Evolutionary conservation across 2,329 filamentous ascomycete genomes (phyloP).

Genomic region (Cytospora leucostoma): DNA sequence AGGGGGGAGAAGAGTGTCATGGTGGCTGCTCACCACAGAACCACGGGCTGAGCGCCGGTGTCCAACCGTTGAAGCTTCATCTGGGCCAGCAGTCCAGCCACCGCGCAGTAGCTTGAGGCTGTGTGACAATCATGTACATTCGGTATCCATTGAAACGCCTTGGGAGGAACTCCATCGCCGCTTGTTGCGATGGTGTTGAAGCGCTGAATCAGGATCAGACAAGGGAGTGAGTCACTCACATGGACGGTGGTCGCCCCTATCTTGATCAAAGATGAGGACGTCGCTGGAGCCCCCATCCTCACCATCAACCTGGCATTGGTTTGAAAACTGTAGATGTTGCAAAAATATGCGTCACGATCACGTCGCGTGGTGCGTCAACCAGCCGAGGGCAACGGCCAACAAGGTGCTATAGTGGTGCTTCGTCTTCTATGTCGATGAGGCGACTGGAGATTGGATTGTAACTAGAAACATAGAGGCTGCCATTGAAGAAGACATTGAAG

Average conservation of each 20-base stretch:
- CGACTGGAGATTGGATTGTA: not conserved
- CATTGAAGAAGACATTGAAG: too few species aligned
- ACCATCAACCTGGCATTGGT: too few species aligned
- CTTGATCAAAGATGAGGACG: not conserved
- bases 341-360: too few species aligned
- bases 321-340: too few species aligned
- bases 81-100: not conserved
- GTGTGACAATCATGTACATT: not conserved
- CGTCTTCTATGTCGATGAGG: too few species aligned
- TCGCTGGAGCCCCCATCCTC: not conserved
- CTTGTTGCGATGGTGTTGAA: not conserved
- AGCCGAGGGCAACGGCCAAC: too few species aligned
- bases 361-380: too few species aligned
- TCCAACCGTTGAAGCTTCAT: not conserved
- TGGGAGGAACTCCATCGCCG: not conserved
- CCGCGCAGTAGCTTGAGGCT: not conserved
- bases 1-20: not conserved
- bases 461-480: too few species aligned
- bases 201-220: not conserved
- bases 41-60: not conserved
- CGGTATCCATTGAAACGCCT: not conserved
- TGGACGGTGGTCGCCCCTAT: not conserved
- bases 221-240: not conserved
- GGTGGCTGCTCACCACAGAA: not conserved
- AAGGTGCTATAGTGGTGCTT: too few species aligned